Base-by-base conservation (phyloP, 2,329 filamentous ascomycete genomes). In the Xylariaceae sp. region DNA sequence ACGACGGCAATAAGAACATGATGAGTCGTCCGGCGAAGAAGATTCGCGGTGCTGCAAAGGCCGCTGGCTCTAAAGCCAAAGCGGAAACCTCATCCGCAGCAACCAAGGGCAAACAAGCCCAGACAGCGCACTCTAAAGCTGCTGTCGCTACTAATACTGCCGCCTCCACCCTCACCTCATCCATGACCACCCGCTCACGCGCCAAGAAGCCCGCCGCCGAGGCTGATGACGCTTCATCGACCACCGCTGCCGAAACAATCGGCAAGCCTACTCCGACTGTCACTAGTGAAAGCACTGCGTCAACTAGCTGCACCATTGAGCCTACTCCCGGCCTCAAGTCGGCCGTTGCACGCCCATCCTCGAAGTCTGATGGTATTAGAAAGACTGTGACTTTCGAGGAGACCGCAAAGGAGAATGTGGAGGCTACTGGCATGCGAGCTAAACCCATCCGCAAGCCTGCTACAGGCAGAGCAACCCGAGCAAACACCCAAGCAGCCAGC, bases 311-410 rank as follows among this genome's bases (percentile, higher is more conserved):
- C 39, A 62, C 68, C 1, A 70, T 72, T 42, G 73, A 61, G 57
- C 72, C 61, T 57, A 74, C 63, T n/a, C 70, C 70, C 1, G 71
- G 71, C 18, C 62, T 73, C 44, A 82, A 77, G 71, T 71, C 80
- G 15, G 74, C 76, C 4, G 71, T 76, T 39, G 70, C 69, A 47
- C 67, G 71, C 53, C 66, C 70, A 34, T 58, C 67, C n/a, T 66
- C 67, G 7, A 68, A 65, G 51, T 48, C 61, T 8, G 59, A 58
- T 52, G 63, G 59, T 10, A 48, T 60, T 62, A 86, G 82, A 75
- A 88, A 86, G 75, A 79, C 77, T 2, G 84, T 87, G 67, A 85
- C 81, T 59, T 87, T 87, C 70, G 78, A 86, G 68, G 82, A 84
- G 65, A 81, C 82, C 2, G 84, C 86, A 69, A 87, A 88, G 73